phyloP scores from a whole-genome alignment of 1,284 basidiomycete species.

The Leccinum laetum region DNA sequence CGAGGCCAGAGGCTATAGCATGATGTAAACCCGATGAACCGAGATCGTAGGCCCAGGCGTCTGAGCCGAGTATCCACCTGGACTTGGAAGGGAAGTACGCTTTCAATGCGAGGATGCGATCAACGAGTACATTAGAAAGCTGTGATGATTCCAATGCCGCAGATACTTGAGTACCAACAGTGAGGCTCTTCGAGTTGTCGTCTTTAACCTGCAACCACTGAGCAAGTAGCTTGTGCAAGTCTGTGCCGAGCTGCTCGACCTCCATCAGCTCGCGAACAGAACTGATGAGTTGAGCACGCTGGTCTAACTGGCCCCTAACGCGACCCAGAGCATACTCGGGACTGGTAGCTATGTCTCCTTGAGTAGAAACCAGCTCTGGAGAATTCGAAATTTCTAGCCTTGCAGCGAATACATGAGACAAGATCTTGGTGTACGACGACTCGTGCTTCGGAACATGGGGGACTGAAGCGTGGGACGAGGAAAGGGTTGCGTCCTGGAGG shows the following conservation, averaged over 20 bases:
- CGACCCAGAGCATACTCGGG: slow-evolving; percentile 96
- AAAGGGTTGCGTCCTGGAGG: slow-evolving; percentile 39
- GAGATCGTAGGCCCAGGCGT: slow-evolving; percentile 95
- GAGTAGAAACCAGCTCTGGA: slow-evolving; percentile 66
- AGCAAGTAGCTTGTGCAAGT: slow-evolving; percentile 72
- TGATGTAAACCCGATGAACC: slow-evolving; percentile 98
- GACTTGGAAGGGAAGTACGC: slow-evolving; percentile 67
- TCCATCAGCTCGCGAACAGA: slow-evolving; percentile 64
- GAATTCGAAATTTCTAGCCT: slow-evolving; percentile 88
- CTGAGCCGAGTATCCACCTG: slow-evolving; percentile 97
- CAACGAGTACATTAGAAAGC: slow-evolving; percentile 44
- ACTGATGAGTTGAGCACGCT: slow-evolving; percentile 62
- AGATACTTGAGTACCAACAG: slow-evolving; percentile 62
- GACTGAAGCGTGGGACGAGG: slow-evolving; percentile 24
- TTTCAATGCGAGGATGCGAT: slow-evolving; percentile 58
- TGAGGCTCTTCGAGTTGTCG: slow-evolving; percentile 56
- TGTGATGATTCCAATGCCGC: slow-evolving; percentile 49
- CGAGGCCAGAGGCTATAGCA: slow-evolving; percentile 92
- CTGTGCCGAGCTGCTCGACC: slow-evolving; percentile 45
- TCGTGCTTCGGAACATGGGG: slow-evolving; percentile 88
- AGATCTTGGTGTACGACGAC: slow-evolving; percentile 88
- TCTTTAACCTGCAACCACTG: slow-evolving; percentile 78
- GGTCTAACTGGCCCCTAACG: slow-evolving; percentile 79
- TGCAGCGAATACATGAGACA: slow-evolving; percentile 81
- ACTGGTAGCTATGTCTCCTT: slow-evolving; percentile 76